phyloP scores from a whole-genome alignment of 2,329 filamentous ascomycete genomes.

The Colletotrichum tanaceti region DNA sequence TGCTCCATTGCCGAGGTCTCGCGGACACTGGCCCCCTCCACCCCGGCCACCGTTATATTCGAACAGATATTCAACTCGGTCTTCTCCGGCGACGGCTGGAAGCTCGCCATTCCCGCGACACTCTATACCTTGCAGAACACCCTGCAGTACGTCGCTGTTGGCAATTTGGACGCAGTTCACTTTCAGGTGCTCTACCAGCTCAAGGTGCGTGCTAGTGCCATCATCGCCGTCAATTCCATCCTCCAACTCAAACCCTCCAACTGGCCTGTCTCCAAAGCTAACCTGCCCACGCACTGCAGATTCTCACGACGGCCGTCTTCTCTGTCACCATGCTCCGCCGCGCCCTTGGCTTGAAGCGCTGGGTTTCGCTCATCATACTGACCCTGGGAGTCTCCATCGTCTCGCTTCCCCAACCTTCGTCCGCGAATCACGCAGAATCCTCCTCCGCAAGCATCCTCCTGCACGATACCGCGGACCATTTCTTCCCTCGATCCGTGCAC shows the following conservation, averaged over 20 bases:
- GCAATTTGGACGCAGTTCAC: slow-evolving; percentile 90
- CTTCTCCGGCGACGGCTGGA: slow-evolving; percentile 94
- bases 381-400: slow-evolving; percentile 87
- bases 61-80: slow-evolving; percentile 82
- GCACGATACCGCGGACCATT: slow-evolving; percentile 72
- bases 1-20: slow-evolving; percentile 91
- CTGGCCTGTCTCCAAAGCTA: neutral
- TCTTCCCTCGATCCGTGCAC: slow-evolving; percentile 83
- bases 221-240: neutral
- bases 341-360: slow-evolving; percentile 77
- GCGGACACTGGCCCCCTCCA: slow-evolving; percentile 78
- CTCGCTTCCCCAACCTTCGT: slow-evolving; percentile 69
- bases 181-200: slow-evolving; percentile 95
- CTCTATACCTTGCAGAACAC: slow-evolving; percentile 94
- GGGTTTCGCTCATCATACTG: slow-evolving; percentile 82
- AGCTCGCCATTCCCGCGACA: slow-evolving; percentile 86
- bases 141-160: slow-evolving; percentile 91
- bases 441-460: slow-evolving; percentile 69
- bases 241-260: neutral
- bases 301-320: slow-evolving; percentile 89
- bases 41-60: slow-evolving; percentile 83
- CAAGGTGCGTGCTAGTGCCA: slow-evolving; percentile 66
- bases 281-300: slow-evolving; percentile 56
- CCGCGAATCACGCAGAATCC: slow-evolving; percentile 57
- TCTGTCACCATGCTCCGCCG: slow-evolving; percentile 82